These are phyloP conservation scores for Ceriops zippeliana DNA, from an alignment of 345 rosid species.

Conservation along the genomic window DNA sequence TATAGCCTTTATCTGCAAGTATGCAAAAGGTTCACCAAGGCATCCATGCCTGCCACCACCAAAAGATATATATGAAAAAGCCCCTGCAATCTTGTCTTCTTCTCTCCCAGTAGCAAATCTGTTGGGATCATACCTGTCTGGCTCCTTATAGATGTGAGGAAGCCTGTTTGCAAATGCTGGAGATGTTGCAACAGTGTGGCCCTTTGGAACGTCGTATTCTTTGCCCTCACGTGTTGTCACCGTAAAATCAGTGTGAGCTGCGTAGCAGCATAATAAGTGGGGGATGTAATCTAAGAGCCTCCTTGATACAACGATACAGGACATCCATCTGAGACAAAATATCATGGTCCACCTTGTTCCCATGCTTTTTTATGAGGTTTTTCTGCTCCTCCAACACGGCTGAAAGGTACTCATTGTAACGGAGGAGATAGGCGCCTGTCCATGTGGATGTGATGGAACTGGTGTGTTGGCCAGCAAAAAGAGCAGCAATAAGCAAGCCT, in stretches of 20 bases:
- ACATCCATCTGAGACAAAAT: conserved; percentile 87
- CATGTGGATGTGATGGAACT: conserved; percentile 97
- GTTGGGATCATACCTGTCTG: conserved; percentile 78
- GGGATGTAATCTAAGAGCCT: conserved; percentile 94
- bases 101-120: conserved; percentile 84
- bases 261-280: conserved; percentile 89
- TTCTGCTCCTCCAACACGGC: conserved; percentile 80
- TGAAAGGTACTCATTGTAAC: conserved; percentile 50
- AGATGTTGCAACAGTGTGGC: conserved; percentile 89
- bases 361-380: conserved; percentile 62
- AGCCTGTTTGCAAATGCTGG: conserved; percentile 97
- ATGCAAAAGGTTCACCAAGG: conserved; percentile 96
- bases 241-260: conserved; percentile 72
- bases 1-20: conserved; percentile 96
- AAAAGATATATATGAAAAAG: conserved; percentile 84
- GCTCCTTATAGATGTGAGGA: conserved; percentile 68
- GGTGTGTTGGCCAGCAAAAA: conserved; percentile 98
- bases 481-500: conserved; percentile 91
- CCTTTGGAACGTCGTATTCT: conserved; percentile 84
- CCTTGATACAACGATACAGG: conserved; percentile 87
- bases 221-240: conserved; percentile 81
- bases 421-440: conserved; percentile 91
- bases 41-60: conserved; percentile 99
- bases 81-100: conserved; percentile 86
- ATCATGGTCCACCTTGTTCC: conserved; percentile 85